Conservation (phyloP, 2,329 filamentous ascomycete genomes). For the Cladosporium colombiae region DNA sequence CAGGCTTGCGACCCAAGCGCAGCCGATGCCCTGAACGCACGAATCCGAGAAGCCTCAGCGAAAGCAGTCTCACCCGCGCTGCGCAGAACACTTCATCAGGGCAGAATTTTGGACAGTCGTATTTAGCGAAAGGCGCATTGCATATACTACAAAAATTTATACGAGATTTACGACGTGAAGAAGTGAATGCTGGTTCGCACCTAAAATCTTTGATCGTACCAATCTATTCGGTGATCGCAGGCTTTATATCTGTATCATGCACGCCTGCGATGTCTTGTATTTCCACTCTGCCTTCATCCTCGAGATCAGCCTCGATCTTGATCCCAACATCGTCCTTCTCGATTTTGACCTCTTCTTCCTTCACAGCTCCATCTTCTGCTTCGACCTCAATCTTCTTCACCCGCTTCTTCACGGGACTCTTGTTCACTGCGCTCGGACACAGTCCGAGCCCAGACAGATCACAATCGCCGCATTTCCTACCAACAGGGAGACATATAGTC, state of each 20-base stretch:
- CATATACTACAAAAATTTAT: constrained; percentile 9
- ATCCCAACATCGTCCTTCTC: constrained; percentile 33
- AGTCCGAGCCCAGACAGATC: constrained; percentile 73
- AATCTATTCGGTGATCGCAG: not conserved
- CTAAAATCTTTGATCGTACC: not conserved
- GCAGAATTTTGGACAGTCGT: not conserved
- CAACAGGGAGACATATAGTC: constrained; percentile 79
- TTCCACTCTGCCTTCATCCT: constrained; percentile 29
- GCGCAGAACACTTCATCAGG: not conserved
- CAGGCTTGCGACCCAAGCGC: not conserved
- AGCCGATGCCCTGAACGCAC: not conserved
- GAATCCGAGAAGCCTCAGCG: not conserved
- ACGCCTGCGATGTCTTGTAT: constrained; percentile 16
- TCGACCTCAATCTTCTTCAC: constrained; percentile 42
- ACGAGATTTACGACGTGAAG: not conserved
- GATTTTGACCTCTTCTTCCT: constrained; percentile 28
- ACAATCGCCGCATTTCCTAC: constrained; percentile 81
- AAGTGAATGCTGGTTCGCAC: not conserved
- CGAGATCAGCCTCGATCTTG: constrained; percentile 33
- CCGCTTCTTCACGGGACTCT: constrained; percentile 51
- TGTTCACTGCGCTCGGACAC: constrained; percentile 58
- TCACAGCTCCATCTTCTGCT: constrained; percentile 27
- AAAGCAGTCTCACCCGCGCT: not conserved
- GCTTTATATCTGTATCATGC: not conserved
- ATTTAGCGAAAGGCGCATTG: constrained; percentile 3